phyloP scores from a whole-genome alignment of 208 protist genomes.

The Trypanosoma rangeli region DNA sequence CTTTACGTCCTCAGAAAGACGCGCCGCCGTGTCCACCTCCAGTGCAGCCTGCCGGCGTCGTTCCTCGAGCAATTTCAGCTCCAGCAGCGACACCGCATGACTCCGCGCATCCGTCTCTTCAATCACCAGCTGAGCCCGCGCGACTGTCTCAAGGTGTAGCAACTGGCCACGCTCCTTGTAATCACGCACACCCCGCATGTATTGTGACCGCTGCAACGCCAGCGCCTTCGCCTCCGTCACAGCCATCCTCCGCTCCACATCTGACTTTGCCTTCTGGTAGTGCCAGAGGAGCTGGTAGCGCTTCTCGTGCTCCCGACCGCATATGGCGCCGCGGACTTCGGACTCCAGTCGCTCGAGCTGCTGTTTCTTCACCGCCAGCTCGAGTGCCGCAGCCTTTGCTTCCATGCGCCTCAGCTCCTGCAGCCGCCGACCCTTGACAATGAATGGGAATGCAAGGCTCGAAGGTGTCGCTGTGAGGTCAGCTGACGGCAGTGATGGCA shows the following conservation, averaged over 20 bases:
- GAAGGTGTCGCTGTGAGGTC: background rate
- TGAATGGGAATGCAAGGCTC: background rate
- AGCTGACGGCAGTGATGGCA: background rate
- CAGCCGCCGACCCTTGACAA: conserved; percentile 1
- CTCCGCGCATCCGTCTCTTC: conserved; percentile 17
- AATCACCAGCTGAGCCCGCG: conserved; percentile 4
- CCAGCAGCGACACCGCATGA: conserved; percentile 9
- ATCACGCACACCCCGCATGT: conserved; percentile 17
- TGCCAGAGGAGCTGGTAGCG: conserved; percentile 29
- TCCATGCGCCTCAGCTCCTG: conserved; percentile 13
- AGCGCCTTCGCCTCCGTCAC: conserved; percentile 3
- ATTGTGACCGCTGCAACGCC: conserved; percentile 13
- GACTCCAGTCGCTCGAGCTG: conserved; percentile 19
- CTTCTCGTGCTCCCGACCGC: conserved; percentile 27
- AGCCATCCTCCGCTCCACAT: conserved; percentile 7
- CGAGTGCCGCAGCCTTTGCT: conserved; percentile 1
- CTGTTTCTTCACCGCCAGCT: background rate
- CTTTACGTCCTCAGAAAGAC: conserved; percentile 6
- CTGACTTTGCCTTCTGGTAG: conserved; percentile 27
- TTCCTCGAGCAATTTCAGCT: conserved; percentile 13
- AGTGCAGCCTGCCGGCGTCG: background rate
- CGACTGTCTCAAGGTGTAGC: conserved; percentile 22
- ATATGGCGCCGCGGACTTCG: conserved; percentile 11
- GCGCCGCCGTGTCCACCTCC: conserved; percentile 16
- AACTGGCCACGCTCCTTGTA: conserved; percentile 25